A percentile compares a stretch with the other conserved stretches of the same genome.
Conservation (phyloP, 148 eudicot genomes). For the Vaccinium macrocarpon region DNA sequence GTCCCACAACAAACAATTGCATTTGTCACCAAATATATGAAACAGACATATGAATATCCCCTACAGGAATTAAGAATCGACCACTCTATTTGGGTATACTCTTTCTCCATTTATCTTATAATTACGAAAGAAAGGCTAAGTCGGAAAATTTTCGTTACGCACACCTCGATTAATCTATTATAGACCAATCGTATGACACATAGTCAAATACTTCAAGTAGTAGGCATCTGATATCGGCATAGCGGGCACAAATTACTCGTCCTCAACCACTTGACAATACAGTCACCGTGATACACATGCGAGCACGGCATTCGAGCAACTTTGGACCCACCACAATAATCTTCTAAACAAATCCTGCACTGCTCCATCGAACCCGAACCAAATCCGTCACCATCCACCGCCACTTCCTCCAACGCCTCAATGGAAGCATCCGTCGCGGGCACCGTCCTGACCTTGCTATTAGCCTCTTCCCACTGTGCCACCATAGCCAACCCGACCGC, state of each 20-base stretch:
- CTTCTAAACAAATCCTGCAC: background rate
- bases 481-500: background rate
- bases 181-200: no score
- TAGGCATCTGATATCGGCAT: background rate
- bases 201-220: background rate
- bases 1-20: no score
- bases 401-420: slow-evolving; percentile 4
- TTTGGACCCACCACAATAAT: background rate
- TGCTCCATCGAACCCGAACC: background rate
- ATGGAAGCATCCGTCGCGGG: background rate
- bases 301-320: background rate
- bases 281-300: background rate
- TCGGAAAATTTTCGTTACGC: no score
- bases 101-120: no score
- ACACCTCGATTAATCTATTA: no score
- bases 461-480: background rate
- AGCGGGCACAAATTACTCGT: background rate
- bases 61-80: no score
- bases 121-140: no score
- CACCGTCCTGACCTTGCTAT: background rate
- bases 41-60: no score
- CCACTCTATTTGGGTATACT: no score
- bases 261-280: background rate
- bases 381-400: background rate
- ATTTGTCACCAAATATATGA: no score